phyloP scores from a whole-genome alignment of 768 basidiomycete genomes.

The Amanita muscaria region DNA sequence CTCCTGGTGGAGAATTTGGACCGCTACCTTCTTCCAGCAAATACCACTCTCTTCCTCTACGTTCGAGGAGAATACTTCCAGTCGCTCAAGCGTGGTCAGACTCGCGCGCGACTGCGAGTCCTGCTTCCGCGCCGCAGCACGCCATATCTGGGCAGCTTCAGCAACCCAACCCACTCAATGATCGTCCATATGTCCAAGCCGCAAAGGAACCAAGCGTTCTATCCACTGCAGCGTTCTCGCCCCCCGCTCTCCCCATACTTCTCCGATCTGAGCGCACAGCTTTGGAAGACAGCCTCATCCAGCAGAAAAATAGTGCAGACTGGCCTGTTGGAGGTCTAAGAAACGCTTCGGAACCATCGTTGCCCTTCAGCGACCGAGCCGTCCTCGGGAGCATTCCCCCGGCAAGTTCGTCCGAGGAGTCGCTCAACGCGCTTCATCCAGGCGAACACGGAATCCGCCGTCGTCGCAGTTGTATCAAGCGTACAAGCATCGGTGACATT shows the following conservation, averaged over 20 bases:
- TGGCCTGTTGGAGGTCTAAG: conserved; percentile 4
- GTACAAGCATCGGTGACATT: conserved; percentile 44
- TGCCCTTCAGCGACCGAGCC: background rate
- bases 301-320: background rate
- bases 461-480: conserved; percentile 58
- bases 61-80: background rate
- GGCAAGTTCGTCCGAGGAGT: conserved; percentile 7
- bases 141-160: background rate
- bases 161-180: conserved; percentile 5
- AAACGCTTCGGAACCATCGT: background rate
- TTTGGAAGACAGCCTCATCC: conserved; percentile 18
- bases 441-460: conserved; percentile 29
- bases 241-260: conserved; percentile 33
- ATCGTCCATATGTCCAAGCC: conserved; percentile 12
- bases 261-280: conserved; percentile 27
- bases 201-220: conserved; percentile 12
- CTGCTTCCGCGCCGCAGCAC: background rate
- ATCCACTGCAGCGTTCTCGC: conserved; percentile 22
- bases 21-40: background rate
- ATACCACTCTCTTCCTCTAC: conserved; percentile 3
- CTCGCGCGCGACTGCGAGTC: background rate
- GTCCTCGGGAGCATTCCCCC: background rate
- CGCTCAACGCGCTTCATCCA: background rate
- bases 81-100: background rate
- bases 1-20: background rate